Evolutionary conservation across 371 early-diverging fungal species (phyloP).

Genomic region (Mucor saturninus): DNA sequence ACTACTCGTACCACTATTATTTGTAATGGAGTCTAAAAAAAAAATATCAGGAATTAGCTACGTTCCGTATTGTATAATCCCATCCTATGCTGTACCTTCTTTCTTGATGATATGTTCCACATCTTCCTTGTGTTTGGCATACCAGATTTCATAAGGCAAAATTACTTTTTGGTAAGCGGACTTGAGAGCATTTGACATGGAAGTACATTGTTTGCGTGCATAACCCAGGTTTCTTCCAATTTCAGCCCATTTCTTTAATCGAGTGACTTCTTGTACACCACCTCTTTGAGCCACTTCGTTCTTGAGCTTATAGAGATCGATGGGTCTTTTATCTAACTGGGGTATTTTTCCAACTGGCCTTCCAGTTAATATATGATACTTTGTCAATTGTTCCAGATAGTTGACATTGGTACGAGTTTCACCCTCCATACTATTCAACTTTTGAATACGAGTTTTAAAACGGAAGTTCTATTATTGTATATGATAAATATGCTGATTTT

Average conservation of each 20-base stretch:
- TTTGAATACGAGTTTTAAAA: slow-evolving; percentile 89
- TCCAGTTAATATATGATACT: slow-evolving; percentile 85
- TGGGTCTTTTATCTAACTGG: slow-evolving; percentile 80
- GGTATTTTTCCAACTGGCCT: slow-evolving; percentile 79
- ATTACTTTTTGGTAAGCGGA: slow-evolving; percentile 78
- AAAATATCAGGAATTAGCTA: background rate
- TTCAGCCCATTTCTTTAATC: slow-evolving; percentile 88
- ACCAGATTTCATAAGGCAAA: slow-evolving; percentile 85
- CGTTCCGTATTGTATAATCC: too few relatives aligned
- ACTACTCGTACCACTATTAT: slow-evolving; percentile 4
- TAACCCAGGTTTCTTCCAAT: slow-evolving; percentile 83
- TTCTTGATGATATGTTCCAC: slow-evolving; percentile 21
- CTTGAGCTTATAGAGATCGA: slow-evolving; percentile 85
- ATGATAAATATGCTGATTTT: background rate
- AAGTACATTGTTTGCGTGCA: slow-evolving; percentile 78
- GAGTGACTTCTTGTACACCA: slow-evolving; percentile 81
- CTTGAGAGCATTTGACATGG: slow-evolving; percentile 86
- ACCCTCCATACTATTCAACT: slow-evolving; percentile 91
- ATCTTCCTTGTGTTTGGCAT: slow-evolving; percentile 23
- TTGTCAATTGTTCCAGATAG: slow-evolving; percentile 88
- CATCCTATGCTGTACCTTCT: slow-evolving; percentile 10
- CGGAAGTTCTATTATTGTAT: slow-evolving; percentile 73
- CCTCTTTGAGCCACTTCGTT: slow-evolving; percentile 84
- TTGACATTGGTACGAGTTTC: slow-evolving; percentile 85
- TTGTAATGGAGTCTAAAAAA: background rate